These are phyloP conservation scores for Bipolaris zeicola DNA, from an alignment of 2,329 filamentous ascomycete species.

Conservation along the genomic window DNA sequence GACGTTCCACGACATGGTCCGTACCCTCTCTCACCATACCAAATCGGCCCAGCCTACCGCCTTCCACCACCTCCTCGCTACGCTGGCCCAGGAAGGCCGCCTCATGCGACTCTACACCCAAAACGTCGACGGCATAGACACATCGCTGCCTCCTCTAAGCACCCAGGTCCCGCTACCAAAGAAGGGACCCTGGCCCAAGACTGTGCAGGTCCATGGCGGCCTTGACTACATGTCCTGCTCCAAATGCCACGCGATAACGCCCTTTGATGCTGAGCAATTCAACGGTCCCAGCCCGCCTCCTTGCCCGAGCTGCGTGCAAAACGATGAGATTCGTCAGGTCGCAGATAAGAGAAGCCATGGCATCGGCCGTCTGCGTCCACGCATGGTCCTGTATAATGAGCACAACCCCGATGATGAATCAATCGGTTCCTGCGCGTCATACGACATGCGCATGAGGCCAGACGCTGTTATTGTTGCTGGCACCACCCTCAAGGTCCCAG, in stretches of 20 bases:
- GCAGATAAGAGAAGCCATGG: slow-evolving; percentile 92
- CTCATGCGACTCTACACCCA: slow-evolving; percentile 92
- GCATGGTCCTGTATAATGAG: slow-evolving; percentile 97
- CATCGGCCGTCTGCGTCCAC: slow-evolving; percentile 83
- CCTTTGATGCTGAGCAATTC: slow-evolving; percentile 81
- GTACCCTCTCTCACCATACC: slow-evolving; percentile 80
- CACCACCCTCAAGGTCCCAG: slow-evolving; percentile 93
- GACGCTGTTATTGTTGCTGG: slow-evolving; percentile 95
- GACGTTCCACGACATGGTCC: slow-evolving; percentile 95
- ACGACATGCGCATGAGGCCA: slow-evolving; percentile 82
- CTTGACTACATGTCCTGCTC: slow-evolving; percentile 96
- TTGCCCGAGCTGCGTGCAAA: slow-evolving; percentile 74
- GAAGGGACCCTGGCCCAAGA: slow-evolving; percentile 91
- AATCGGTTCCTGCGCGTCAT: slow-evolving; percentile 86
- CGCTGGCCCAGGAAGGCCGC: slow-evolving; percentile 83
- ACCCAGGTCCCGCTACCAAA: slow-evolving; percentile 81
- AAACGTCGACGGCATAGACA: slow-evolving; percentile 96
- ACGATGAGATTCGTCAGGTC: slow-evolving; percentile 76
- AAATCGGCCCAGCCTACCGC: slow-evolving; percentile 78
- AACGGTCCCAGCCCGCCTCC: slow-evolving; percentile 81
- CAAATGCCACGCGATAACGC: slow-evolving; percentile 79
- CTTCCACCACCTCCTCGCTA: slow-evolving; percentile 93
- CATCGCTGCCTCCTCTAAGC: slow-evolving; percentile 75
- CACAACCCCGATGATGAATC: slow-evolving; percentile 95
- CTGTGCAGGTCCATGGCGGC: slow-evolving; percentile 91